Base-by-base conservation (phyloP, 2,329 filamentous ascomycete species). In the Achaetomium macrosporum region DNA sequence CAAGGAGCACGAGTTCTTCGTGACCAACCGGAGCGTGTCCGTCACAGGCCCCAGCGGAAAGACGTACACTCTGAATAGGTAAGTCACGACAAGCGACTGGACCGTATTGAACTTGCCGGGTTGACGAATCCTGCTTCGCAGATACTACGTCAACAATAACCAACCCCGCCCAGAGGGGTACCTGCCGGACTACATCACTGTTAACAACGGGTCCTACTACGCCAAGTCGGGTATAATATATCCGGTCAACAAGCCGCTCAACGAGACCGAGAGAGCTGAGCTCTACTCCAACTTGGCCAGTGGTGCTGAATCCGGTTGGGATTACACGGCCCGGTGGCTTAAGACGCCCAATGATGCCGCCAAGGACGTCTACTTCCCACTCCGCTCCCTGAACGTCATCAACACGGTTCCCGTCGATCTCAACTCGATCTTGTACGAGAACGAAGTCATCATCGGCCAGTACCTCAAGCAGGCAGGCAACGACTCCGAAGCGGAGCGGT, bases 101-200 rank as follows among this genome's bases (percentile, higher is more conserved):
- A 6, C 19, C 5, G 5, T 25, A 15, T 2, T 30, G 20, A 13
- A 42, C 7, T 7, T 25, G 41, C 9, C 35, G 12, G 41, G 25
- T 15, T n/a, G 19, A 40, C 25, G 16, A 29, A 12, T 16, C n/a
- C 15, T 19, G 20, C 47, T 59, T 42, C 47, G 5, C 46, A 73
- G 77, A 40, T 82, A 86, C 61, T 73, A 74, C 2, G 84, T 86
- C 7, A 65, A 69, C 12, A 87, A 87, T 65, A 85, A 77, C 1
- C 78, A 84, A 60, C 84, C 84, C 1, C 77, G 84, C 2, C 84
- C 84, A 1, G 84, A 87, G 65, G 85, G 82, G 0, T 87, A 78
- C 66, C 73, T 76, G 20, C 83, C 87, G 60, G 84, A 87, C 65
- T 86, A 80, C 61, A 66, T 75, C 30, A 84, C 81, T 0, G 83